A percentile compares a stretch with the other conserved stretches of the same genome.
These are phyloP conservation scores for Microstegium vimineum DNA, from an alignment of 176 grass and related monocot species.

Conservation along the genomic window DNA sequence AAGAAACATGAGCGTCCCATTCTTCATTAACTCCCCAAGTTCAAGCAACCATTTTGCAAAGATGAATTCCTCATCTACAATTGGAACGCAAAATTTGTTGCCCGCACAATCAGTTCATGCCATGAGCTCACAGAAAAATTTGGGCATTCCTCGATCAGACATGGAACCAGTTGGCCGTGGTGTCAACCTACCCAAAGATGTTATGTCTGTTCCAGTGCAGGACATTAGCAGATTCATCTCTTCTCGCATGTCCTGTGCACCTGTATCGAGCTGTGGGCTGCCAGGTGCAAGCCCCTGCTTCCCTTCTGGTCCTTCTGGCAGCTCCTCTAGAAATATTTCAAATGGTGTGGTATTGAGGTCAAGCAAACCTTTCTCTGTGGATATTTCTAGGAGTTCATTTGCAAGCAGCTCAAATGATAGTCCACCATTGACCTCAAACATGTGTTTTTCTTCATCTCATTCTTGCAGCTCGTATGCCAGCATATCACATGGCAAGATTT, in stretches of 20 bases:
- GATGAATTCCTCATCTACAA: slow-evolving; percentile 7
- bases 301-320: neutral
- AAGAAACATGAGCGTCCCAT: neutral
- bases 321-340: neutral
- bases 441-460: neutral
- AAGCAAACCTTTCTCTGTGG: neutral
- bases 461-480: neutral
- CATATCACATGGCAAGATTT: neutral
- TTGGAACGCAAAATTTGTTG: slow-evolving; percentile 1
- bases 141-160: neutral
- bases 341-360: neutral
- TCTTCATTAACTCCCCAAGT: neutral
- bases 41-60: neutral
- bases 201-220: neutral
- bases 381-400: neutral
- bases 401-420: neutral
- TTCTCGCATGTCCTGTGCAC: neutral
- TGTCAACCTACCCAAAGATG: neutral
- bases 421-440: neutral
- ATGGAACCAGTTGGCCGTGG: neutral
- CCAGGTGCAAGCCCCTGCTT: neutral
- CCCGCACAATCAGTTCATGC: slow-evolving; percentile 5
- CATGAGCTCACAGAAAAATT: neutral
- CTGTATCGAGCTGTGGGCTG: neutral
- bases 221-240: neutral